These are phyloP conservation scores for Pichia norvegensis DNA, from an alignment of 1,139 yeast species.

Conservation along the genomic window DNA sequence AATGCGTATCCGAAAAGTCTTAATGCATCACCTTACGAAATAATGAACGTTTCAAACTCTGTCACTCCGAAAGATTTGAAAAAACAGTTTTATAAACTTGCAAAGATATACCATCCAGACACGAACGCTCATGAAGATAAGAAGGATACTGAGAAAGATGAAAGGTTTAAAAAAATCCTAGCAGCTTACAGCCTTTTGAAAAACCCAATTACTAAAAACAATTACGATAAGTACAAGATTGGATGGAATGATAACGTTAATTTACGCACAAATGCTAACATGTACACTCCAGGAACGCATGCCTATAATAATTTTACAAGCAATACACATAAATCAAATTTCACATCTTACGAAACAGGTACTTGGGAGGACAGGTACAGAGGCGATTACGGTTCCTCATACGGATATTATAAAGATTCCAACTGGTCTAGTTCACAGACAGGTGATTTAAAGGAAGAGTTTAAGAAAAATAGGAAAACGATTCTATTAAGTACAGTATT, in stretches of 20 bases:
- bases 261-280: constrained; percentile 18
- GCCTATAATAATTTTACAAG: constrained; percentile 10
- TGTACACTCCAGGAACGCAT: constrained; percentile 14
- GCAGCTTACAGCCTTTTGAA: constrained; percentile 67
- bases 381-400: constrained; percentile 16
- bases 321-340: constrained; percentile 5
- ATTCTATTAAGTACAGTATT: constrained; percentile 39
- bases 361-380: constrained; percentile 55
- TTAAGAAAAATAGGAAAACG: constrained; percentile 40
- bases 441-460: constrained; percentile 26
- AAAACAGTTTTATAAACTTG: constrained; percentile 50
- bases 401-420: constrained; percentile 22
- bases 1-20: constrained; percentile 40
- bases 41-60: constrained; percentile 44
- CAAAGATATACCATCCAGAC: constrained; percentile 88
- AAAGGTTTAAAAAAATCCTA: constrained; percentile 61
- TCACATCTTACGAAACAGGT: constrained; percentile 33
- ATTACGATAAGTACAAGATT: constrained; percentile 37
- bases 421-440: constrained; percentile 32
- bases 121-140: constrained; percentile 26
- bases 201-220: constrained; percentile 41
- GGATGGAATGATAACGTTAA: constrained; percentile 33
- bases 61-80: constrained; percentile 34
- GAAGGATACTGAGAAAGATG: constrained; percentile 33
- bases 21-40: constrained; percentile 70